A percentile compares a stretch with the other conserved stretches of the same genome.
phyloP scores from a whole-genome alignment of 2,329 filamentous ascomycete species.

The Fusarium sp. region DNA sequence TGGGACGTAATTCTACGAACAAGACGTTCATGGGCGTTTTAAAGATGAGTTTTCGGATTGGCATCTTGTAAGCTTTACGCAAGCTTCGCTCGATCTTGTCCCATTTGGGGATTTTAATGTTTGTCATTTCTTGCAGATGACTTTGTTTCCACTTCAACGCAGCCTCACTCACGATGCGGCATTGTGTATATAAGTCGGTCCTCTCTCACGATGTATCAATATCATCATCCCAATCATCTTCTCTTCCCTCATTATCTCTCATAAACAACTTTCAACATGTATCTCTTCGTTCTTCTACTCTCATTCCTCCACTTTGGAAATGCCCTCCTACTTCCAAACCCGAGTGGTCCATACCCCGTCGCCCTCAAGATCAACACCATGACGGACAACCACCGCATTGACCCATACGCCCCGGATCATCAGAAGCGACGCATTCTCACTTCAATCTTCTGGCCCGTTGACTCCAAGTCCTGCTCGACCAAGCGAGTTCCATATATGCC shows the following conservation, averaged over 20 bases:
- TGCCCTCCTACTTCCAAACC: constrained; percentile 44
- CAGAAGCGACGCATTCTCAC: constrained; percentile 45
- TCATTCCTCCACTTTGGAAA: constrained; percentile 26
- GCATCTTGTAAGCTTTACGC: background rate
- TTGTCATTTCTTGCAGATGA: background rate
- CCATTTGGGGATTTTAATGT: background rate
- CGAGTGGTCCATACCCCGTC: constrained; percentile 48
- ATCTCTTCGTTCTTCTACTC: constrained; percentile 18
- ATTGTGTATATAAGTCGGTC: constrained; percentile 8
- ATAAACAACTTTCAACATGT: constrained; percentile 26
- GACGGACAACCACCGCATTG: constrained; percentile 47
- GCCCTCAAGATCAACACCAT: constrained; percentile 41
- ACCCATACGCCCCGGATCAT: constrained; percentile 44
- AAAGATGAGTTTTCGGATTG: background rate
- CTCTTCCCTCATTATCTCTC: background rate
- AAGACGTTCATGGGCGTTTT: background rate
- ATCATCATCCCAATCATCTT: background rate
- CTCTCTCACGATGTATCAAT: background rate
- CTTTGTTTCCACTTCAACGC: background rate
- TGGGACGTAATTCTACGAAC: background rate
- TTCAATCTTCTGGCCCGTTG: constrained; percentile 49
- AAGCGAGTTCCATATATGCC: constrained; percentile 49
- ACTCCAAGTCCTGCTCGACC: constrained; percentile 35
- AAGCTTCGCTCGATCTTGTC: constrained; percentile 29
- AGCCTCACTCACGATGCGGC: background rate